Base-by-base conservation (phyloP, 2,329 filamentous ascomycete species). In the Phoma herbarum region DNA sequence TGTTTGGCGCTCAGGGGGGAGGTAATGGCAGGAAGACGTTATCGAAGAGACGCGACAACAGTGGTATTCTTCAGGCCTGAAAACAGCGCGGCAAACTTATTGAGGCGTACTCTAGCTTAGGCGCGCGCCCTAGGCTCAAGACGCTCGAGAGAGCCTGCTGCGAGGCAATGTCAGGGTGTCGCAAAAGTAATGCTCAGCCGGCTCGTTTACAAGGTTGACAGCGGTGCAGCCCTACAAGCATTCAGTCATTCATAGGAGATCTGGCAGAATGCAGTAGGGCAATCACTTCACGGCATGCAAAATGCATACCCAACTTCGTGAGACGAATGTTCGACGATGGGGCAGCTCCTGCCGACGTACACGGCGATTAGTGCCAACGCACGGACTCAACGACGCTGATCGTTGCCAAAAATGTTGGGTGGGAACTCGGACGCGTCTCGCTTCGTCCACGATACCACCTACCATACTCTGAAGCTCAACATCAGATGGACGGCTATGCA, bases 331-430 rank as follows among this genome's bases (percentile, higher is more conserved):
- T 49, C 7, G 25, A 26, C 48, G 9, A 11, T 33, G 41, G 31
- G 39, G 55, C 55, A 58, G 55, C 39, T 59, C 16, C 50, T 53
- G 45, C 50, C 50, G 56, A 45, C 10, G 25, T 20, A 29, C 44
- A 41, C 33, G n/a, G 16, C 26, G 11, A 18, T 37, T 46, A 48
- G 43, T 42, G 54, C 10, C 9, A 22, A 10, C 20, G 48, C 48
- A 43, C 25, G 28, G 37, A 16, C 55, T 45, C 1, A 16, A 23
- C 6, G 18, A 22, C 43, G 31, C n/a, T 16, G 44, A 53, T 53
- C 55, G 16, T 33, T 48, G 23, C 35, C 43, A 39, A 18, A 37
- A 14, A 8, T n/a, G 41, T 9, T 4, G 2, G 12, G n/a, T 14
- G 26, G 31, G 18, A 8, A 33, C 26, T n/a, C 31, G 29, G 16